Evolutionary conservation across 2,329 filamentous ascomycete species (phyloP).

Genomic region (Beauveria bassiana): DNA sequence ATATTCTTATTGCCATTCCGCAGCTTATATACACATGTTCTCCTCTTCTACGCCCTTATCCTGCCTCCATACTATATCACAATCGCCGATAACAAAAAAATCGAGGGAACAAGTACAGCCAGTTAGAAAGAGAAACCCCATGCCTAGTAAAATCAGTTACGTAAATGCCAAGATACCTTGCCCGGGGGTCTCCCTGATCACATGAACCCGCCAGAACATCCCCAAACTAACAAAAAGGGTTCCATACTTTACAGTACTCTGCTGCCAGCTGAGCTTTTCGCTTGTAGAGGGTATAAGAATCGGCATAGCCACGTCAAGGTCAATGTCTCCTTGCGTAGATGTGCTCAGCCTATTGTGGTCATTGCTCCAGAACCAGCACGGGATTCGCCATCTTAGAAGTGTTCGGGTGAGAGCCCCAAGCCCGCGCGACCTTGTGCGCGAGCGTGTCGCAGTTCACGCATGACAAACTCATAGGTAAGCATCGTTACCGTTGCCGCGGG

Average conservation of each 20-base stretch:
- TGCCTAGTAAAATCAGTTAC: not conserved
- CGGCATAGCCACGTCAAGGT: not conserved
- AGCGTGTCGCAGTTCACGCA: conserved; percentile 42
- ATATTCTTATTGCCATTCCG: not conserved
- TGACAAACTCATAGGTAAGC: conserved; percentile 84
- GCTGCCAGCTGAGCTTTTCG: not conserved
- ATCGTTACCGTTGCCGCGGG: conserved; percentile 96
- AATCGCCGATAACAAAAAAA: not conserved
- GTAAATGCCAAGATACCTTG: not conserved
- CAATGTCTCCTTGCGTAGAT: not conserved
- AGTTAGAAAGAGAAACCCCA: not conserved
- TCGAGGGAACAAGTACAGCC: not conserved
- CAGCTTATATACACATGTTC: not conserved
- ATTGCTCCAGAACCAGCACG: not conserved
- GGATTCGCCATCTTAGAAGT: not conserved
- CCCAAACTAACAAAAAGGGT: not conserved
- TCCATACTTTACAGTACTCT: not conserved
- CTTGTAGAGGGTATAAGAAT: not conserved
- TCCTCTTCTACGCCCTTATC: not conserved
- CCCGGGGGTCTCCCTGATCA: not conserved
- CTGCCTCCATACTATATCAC: no score
- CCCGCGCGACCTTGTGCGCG: conserved; percentile 32
- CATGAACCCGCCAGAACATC: not conserved
- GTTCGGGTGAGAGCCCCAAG: conserved; percentile 11
- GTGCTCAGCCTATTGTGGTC: not conserved